These are phyloP conservation scores for Teunomyces funiuensis DNA, from an alignment of 805 yeast genomes.

Conservation along the genomic window DNA sequence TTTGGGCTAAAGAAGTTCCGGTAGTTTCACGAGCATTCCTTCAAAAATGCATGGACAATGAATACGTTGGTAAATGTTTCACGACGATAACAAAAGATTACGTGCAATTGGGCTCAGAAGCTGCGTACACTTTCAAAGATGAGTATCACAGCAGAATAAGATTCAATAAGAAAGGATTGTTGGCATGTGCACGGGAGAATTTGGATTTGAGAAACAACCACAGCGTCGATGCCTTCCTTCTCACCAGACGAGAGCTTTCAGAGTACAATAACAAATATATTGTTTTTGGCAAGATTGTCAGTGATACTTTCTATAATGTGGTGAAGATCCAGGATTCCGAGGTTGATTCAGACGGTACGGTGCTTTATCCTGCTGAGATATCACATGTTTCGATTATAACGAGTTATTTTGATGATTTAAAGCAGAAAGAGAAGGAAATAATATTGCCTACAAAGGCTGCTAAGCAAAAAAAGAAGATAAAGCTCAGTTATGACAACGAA, in stretches of 20 bases:
- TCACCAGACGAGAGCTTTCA: constrained; percentile 48
- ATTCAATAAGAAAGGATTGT: constrained; percentile 51
- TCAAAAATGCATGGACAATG: constrained; percentile 45
- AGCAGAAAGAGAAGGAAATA: constrained; percentile 13
- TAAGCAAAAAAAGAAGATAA: constrained; percentile 31
- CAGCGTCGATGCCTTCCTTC: constrained; percentile 31
- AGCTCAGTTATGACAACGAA: constrained; percentile 35
- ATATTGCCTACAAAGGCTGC: constrained; percentile 17
- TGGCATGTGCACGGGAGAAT: constrained; percentile 49
- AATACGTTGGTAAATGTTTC: constrained; percentile 43
- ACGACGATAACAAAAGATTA: constrained; percentile 34
- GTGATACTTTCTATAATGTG: constrained; percentile 54
- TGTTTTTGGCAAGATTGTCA: constrained; percentile 59
- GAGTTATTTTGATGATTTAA: constrained; percentile 50
- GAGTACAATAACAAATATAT: constrained; percentile 42
- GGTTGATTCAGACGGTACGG: constrained; percentile 39
- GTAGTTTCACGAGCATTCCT: constrained; percentile 47
- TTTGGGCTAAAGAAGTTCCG: constrained; percentile 73
- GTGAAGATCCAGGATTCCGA: constrained; percentile 51
- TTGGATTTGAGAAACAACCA: constrained; percentile 16
- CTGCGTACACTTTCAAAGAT: constrained; percentile 14
- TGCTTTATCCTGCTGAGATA: constrained; percentile 53
- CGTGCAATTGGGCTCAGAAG: constrained; percentile 33
- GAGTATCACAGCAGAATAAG: constrained; percentile 55
- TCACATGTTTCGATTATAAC: constrained; percentile 39